These are phyloP conservation scores for Solanum arcanum DNA, from an alignment of 257 asterid species.

Conservation along the genomic window DNA sequence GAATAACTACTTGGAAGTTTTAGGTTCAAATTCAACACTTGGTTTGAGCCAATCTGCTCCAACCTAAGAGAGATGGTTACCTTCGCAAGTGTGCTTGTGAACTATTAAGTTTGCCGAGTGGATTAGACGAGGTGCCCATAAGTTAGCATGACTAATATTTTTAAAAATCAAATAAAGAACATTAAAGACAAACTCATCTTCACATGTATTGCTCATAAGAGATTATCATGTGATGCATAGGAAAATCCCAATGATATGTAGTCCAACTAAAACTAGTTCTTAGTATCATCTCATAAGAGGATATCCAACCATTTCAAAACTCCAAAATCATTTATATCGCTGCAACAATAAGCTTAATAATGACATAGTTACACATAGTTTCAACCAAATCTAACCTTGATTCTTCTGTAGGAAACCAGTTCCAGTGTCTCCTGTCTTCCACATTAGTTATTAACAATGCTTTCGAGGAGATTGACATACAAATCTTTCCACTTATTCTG, in stretches of 20 bases:
- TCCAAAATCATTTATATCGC: background rate
- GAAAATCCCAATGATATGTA: background rate
- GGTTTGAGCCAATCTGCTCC: background rate
- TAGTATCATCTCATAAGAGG: background rate
- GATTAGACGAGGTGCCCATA: background rate
- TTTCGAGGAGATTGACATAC: slow-evolving; percentile 81
- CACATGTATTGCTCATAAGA: background rate
- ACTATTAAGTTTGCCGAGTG: background rate
- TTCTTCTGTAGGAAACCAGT: slow-evolving; percentile 88
- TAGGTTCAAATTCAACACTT: background rate
- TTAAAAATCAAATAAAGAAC: background rate
- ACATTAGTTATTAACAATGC: slow-evolving; percentile 82
- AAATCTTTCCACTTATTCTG: slow-evolving; percentile 68
- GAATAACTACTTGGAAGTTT: background rate
- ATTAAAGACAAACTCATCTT: background rate
- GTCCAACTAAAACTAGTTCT: background rate
- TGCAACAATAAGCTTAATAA: background rate
- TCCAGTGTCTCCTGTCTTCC: slow-evolving; percentile 95
- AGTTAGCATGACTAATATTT: background rate
- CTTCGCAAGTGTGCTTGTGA: background rate
- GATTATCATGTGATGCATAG: background rate
- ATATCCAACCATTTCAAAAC: background rate
- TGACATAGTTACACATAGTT: background rate
- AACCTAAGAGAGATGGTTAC: background rate
- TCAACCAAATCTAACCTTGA: slow-evolving; percentile 48